Conservation (phyloP, 257 asterid genomes). For the Perilla frutescens region DNA sequence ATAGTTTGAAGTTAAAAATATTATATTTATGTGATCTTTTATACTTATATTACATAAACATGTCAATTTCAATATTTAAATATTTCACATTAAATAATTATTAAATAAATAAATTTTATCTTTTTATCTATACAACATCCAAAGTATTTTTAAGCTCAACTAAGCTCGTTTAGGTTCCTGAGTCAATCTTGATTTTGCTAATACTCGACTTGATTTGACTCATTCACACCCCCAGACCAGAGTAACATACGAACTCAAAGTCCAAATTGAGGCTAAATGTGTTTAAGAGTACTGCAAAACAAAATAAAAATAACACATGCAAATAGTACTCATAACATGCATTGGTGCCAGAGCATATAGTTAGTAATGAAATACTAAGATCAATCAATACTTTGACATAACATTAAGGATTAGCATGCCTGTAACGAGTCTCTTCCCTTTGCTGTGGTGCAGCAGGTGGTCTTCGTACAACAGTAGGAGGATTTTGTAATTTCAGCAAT, state of each 20-base stretch:
- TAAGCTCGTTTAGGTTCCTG: no score
- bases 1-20: no score
- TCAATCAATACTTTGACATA: conserved; percentile 4
- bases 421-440: conserved; percentile 65
- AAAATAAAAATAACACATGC: conserved; percentile 1
- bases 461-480: conserved; percentile 62
- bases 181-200: no score
- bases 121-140: no score
- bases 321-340: conserved; percentile 24
- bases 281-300: background rate
- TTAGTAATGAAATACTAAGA: conserved; percentile 5
- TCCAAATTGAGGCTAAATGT: background rate
- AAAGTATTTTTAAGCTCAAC: no score
- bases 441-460: conserved; percentile 56
- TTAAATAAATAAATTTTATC: no score
- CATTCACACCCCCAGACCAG: no score
- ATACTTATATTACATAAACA: no score
- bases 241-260: conserved; percentile 1
- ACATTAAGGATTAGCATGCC: conserved; percentile 57
- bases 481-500: conserved; percentile 75
- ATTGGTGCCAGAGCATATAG: background rate
- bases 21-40: no score
- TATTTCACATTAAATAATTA: no score
- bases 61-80: no score
- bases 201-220: no score